Percentiles rank a stretch among this genome's conserved stretches.
These are phyloP conservation scores for Sinapis alba DNA, from an alignment of 441 rosid genomes.

Conservation along the genomic window DNA sequence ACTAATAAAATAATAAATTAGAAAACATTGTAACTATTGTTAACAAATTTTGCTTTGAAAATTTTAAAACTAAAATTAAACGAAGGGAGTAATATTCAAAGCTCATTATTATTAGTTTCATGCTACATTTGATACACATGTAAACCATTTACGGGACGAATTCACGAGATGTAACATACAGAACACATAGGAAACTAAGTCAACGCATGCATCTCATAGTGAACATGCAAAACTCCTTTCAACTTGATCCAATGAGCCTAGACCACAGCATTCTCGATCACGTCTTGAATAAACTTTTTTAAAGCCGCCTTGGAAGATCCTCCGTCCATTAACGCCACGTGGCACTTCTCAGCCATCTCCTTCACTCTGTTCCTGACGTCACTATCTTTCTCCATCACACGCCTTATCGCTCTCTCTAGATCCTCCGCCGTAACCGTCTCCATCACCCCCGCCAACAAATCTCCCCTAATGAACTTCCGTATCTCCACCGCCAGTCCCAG, in stretches of 20 bases:
- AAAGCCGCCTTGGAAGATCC: conserved; percentile 1
- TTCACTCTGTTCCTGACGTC: conserved; percentile 38
- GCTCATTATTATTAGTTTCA: not conserved
- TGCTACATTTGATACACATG: not conserved
- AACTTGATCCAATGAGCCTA: not conserved
- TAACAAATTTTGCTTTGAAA: no score
- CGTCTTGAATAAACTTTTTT: not conserved
- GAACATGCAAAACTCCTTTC: not conserved
- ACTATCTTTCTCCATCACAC: conserved; percentile 41
- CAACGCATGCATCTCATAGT: not conserved
- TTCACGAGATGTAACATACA: not conserved
- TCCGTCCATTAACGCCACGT: conserved; percentile 38
- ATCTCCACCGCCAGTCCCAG: conserved; percentile 50
- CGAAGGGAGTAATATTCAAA: no score
- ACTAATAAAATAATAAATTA: no score
- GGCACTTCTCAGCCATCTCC: conserved; percentile 38
- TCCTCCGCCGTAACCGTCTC: conserved; percentile 38
- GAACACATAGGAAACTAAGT: not conserved
- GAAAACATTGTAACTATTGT: no score
- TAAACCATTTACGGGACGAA: not conserved
- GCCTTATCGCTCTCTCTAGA: conserved; percentile 47
- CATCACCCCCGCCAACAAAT: conserved; percentile 22
- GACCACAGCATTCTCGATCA: not conserved
- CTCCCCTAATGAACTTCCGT: conserved; percentile 28
- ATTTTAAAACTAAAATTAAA: no score